Evolutionary conservation across 2,329 filamentous ascomycete species (phyloP).

Genomic region (Simplicillium sp.): DNA sequence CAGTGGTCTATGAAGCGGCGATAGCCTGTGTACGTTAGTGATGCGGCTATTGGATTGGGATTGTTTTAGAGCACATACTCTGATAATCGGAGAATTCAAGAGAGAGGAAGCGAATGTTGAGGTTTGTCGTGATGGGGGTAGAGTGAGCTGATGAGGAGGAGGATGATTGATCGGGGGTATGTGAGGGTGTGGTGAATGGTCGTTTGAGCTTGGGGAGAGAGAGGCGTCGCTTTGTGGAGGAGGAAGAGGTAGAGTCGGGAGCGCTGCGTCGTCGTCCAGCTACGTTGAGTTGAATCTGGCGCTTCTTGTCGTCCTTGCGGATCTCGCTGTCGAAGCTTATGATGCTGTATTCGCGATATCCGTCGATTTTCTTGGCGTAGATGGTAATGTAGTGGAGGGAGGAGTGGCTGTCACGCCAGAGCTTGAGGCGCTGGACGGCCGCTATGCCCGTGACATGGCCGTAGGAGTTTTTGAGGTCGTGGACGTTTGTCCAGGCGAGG

Average conservation of each 20-base stretch:
- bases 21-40: too few relatives aligned
- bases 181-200: too few relatives aligned
- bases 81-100: too few relatives aligned
- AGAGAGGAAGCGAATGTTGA: too few relatives aligned
- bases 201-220: too few relatives aligned
- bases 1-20: slow-evolving; percentile 34
- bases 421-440: slow-evolving; percentile 40
- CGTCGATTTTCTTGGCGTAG: slow-evolving; percentile 35
- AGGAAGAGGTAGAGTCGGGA: slow-evolving; percentile 7
- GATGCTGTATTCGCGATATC: slow-evolving; percentile 38
- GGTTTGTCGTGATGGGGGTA: too few relatives aligned
- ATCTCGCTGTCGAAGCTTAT: slow-evolving; percentile 37
- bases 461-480: slow-evolving; percentile 38
- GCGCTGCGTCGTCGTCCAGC: slow-evolving; percentile 12
- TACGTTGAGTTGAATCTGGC: slow-evolving; percentile 28
- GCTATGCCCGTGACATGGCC: slow-evolving; percentile 40
- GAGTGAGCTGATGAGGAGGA: too few relatives aligned
- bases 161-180: too few relatives aligned
- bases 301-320: slow-evolving; percentile 35
- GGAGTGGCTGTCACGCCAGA: slow-evolving; percentile 40
- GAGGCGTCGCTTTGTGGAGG: not conserved
- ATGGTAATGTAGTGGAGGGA: slow-evolving; percentile 37
- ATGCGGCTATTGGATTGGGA: too few relatives aligned
- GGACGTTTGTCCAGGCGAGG: slow-evolving; percentile 40
- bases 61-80: too few relatives aligned